Evolutionary conservation across 768 basidiomycete species (phyloP).

Genomic region (Thelephora aurantiotincta): DNA sequence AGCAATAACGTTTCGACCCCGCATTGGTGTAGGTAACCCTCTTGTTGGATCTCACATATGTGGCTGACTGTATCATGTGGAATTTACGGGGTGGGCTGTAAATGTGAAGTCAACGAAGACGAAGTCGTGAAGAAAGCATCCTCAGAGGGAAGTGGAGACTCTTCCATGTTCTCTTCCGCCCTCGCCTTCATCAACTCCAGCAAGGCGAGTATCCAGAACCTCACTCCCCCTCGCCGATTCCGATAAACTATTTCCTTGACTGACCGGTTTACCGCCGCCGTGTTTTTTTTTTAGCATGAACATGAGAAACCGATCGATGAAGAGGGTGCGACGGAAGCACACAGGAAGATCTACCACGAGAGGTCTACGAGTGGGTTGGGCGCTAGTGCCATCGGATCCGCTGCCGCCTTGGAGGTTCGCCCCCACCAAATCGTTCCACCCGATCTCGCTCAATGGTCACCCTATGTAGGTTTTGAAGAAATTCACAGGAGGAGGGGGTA

Average conservation of each 20-base stretch:
- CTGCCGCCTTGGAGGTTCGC: slow-evolving; percentile 60
- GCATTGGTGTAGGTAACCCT: slow-evolving; percentile 12
- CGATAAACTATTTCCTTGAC: no score
- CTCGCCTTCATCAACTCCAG: slow-evolving; percentile 36
- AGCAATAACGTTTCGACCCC: slow-evolving; percentile 11
- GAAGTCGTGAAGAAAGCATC: slow-evolving; percentile 45
- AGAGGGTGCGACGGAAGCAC: slow-evolving; percentile 42
- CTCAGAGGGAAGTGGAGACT: slow-evolving; percentile 39
- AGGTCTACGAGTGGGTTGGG: slow-evolving; percentile 36
- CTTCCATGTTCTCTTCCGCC: slow-evolving; percentile 41
- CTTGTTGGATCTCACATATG: slow-evolving; percentile 10
- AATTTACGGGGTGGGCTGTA: slow-evolving; percentile 3
- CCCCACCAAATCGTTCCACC: not conserved
- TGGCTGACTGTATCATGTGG: slow-evolving; percentile 6
- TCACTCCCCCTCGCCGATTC: no score
- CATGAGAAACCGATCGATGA: slow-evolving; percentile 56
- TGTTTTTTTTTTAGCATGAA: slow-evolving; percentile 28
- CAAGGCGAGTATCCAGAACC: slow-evolving; percentile 23
- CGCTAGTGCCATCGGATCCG: slow-evolving; percentile 55
- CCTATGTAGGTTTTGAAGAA: slow-evolving; percentile 43
- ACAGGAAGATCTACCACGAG: slow-evolving; percentile 45
- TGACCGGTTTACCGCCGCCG: not conserved
- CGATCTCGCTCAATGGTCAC: not conserved
- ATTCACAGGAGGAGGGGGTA: slow-evolving; percentile 41
- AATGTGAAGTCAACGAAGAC: slow-evolving; percentile 41